Evolutionary conservation across 192 early-diverging fungal species (phyloP).

Genomic region (Entrophospora sp.): DNA sequence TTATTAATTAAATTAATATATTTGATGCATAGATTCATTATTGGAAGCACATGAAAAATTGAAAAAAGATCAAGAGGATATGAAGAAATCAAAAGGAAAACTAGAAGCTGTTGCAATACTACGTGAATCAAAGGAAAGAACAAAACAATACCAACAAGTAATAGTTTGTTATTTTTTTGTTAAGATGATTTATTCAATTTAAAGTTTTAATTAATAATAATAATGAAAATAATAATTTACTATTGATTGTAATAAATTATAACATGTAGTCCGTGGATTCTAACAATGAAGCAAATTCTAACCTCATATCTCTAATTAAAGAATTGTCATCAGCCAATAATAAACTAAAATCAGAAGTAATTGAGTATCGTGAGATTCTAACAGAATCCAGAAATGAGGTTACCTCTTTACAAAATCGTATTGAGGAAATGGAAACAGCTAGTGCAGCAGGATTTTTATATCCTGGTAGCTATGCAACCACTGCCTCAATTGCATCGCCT

Average conservation of each 20-base stretch:
- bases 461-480: background rate
- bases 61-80: constrained; percentile 26
- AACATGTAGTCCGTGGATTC: background rate
- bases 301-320: constrained; percentile 45
- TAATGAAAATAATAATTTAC: background rate
- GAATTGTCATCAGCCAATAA: constrained; percentile 46
- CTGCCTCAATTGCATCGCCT: background rate
- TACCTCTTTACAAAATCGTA: constrained; percentile 27
- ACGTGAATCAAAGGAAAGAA: constrained; percentile 5
- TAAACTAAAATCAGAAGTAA: constrained; percentile 36
- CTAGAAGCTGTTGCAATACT: constrained; percentile 16
- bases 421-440: constrained; percentile 36
- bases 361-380: constrained; percentile 40
- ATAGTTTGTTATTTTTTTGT: background rate
- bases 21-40: constrained; percentile 25
- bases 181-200: background rate
- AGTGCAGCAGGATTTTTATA: constrained; percentile 1
- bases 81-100: background rate
- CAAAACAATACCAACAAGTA: background rate
- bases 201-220: background rate
- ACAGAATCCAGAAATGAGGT: constrained; percentile 40
- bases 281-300: constrained; percentile 30
- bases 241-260: background rate
- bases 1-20: background rate
- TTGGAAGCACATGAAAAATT: constrained; percentile 24